Evolutionary conservation across 1,284 basidiomycete species (phyloP).

Genomic region (Microbotryomycetes sp.): DNA sequence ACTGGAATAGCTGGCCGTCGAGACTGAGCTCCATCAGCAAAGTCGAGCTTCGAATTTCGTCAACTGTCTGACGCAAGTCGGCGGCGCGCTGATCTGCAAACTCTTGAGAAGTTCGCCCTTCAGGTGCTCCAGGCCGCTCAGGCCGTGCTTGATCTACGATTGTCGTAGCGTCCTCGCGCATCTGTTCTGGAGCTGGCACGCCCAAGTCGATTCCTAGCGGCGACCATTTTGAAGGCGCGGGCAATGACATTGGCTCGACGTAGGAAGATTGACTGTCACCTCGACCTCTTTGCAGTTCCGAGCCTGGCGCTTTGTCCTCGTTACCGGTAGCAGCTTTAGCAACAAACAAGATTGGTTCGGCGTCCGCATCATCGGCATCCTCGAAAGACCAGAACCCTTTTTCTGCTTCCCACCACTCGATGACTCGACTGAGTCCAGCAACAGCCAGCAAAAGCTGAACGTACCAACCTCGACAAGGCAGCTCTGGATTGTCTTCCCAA

Average conservation of each 20-base stretch:
- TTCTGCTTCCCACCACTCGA: conserved; percentile 99
- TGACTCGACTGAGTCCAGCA: conserved; percentile 87
- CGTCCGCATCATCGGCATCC: conserved; percentile 64
- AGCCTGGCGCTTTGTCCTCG: neutral
- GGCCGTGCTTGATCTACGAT: neutral
- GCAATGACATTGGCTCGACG: neutral
- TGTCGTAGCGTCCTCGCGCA: neutral
- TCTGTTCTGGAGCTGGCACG: neutral
- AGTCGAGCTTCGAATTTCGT: conserved; percentile 87
- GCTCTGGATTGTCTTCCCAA: conserved; percentile 97
- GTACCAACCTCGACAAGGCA: conserved; percentile 98
- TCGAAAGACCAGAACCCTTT: conserved; percentile 99
- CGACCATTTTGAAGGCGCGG: conserved; percentile 4
- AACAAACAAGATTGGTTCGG: conserved; percentile 80
- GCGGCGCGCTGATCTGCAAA: conserved; percentile 54
- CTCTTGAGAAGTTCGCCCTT: neutral
- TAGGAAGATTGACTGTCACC: neutral
- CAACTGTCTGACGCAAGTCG: conserved; percentile 73
- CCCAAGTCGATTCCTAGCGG: conserved; percentile 28
- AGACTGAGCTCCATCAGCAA: conserved; percentile 91
- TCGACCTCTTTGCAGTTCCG: neutral
- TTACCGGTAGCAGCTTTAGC: conserved; percentile 49
- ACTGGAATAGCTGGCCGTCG: conserved; percentile 77
- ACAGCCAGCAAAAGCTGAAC: conserved; percentile 94
- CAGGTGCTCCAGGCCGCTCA: conserved; percentile 3